Base-by-base conservation (phyloP, 2,329 filamentous ascomycete genomes). In the Niveomyces coronatus region DNA sequence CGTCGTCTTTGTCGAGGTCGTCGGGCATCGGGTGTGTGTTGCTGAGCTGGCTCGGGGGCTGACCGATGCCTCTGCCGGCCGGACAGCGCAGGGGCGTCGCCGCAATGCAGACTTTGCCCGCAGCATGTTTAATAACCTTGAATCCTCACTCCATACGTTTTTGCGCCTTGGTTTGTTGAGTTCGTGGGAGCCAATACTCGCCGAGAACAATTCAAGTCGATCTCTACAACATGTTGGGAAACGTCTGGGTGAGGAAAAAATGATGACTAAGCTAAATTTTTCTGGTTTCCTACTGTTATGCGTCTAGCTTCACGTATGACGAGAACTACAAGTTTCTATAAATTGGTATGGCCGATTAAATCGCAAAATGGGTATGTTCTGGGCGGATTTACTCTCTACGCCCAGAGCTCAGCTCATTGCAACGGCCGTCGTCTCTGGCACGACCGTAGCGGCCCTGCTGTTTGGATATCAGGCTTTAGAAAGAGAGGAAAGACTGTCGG, bases 381-480 rank as follows among this genome's bases (percentile, higher is more conserved):
- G 71, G 19, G 55, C 63, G 29, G 62, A 66, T 37, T 57, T 62
- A 5, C 51, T 67, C 28, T 58, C 62, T 27, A 68, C 60, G 49
- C 60, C 67, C 23, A 65, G 65, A 18, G 54, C 70, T 29, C 84
- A 87, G 55, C 64, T 91, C 24, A 71, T 77, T 14, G 74, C 79
- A 3, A 86, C 84, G 0, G 85, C 85, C 3, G 64, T 85, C 16
- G 61, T 75, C 11, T 81, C 76, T 0, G 77, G 76, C 14, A 70
- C 68, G 8, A 64, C 76, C 1, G 76, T 73, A 18, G 76, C 76
- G 3, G 66, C 67, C n/a, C 62, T 74, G 7, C 65, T 82, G 22
- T 58, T 82, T 11, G 72, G 74, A 15, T 79, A 76, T 48, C 78
- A 82, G 54, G 66, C 65, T 27, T 56, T 79, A n/a, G 67, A 71